A percentile compares a stretch with the other conserved stretches of the same genome.
phyloP scores from a whole-genome alignment of 257 asterid genomes.

The Solanum medicagineum region DNA sequence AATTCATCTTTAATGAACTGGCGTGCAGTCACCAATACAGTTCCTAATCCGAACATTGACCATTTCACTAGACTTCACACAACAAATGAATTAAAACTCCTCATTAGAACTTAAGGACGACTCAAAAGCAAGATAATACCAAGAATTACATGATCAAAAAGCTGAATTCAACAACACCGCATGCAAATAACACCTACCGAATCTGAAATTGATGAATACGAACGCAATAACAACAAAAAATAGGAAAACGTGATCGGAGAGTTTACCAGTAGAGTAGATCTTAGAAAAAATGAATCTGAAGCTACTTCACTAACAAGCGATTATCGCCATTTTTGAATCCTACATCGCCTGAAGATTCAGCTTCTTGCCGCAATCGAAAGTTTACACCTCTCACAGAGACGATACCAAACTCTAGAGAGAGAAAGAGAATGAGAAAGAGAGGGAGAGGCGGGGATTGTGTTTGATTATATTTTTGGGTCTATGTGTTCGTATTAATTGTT shows the following conservation, averaged over 20 bases:
- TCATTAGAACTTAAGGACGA: not conserved
- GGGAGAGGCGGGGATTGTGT: constrained; percentile 47
- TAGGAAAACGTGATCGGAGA: constrained; percentile 29
- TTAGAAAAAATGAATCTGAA: constrained; percentile 32
- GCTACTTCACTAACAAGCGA: not conserved
- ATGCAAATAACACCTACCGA: not conserved
- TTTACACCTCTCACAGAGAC: not conserved
- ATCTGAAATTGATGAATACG: not conserved
- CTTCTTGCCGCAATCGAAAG: constrained; percentile 7
- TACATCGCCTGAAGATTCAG: constrained; percentile 7
- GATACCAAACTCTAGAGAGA: constrained; percentile 2
- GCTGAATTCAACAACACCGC: not conserved
- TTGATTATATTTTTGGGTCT: constrained; percentile 14
- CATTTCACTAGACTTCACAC: not conserved
- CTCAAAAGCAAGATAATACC: not conserved
- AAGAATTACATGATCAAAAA: not conserved
- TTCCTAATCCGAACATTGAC: not conserved
- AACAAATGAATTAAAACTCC: not conserved
- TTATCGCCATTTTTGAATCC: constrained; percentile 40
- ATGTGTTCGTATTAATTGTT: not conserved
- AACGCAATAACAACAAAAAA: not conserved
- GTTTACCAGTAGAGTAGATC: constrained; percentile 52
- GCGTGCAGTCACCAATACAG: not conserved
- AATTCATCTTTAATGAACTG: not conserved
- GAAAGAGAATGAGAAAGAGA: constrained; percentile 4